Conservation (phyloP, 345 rosid genomes). For the Melaleuca alternifolia region DNA sequence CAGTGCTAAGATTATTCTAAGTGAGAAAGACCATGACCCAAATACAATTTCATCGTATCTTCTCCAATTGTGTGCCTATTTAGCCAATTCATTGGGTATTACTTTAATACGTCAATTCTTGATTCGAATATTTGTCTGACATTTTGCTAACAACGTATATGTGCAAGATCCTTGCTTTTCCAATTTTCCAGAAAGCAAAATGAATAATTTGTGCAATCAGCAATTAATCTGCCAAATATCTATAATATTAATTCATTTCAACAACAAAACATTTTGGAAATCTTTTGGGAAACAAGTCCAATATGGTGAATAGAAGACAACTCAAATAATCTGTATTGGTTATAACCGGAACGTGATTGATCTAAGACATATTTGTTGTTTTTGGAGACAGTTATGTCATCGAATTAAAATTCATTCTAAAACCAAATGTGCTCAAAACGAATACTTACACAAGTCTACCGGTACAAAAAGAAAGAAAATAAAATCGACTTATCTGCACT, state of each 20-base stretch:
- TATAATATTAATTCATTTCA: neutral
- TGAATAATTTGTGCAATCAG: neutral
- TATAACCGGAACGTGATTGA: neutral
- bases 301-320: neutral
- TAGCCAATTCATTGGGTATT: no score
- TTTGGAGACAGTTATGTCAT: neutral
- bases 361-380: neutral
- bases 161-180: neutral
- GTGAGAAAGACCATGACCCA: no score
- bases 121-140: no score
- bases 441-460: neutral
- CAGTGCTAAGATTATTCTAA: no score
- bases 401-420: rapidly evolving
- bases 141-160: neutral
- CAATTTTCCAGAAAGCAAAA: neutral
- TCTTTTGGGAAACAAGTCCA: neutral
- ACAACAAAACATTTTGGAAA: neutral
- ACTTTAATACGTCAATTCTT: no score
- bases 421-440: neutral
- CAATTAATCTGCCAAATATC: neutral
- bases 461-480: no score
- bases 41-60: no score
- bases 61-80: no score
- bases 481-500: rapidly evolving
- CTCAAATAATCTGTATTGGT: neutral